Evolutionary conservation across 2,329 filamentous ascomycete species (phyloP).

Genomic region (Fusarium sp.): DNA sequence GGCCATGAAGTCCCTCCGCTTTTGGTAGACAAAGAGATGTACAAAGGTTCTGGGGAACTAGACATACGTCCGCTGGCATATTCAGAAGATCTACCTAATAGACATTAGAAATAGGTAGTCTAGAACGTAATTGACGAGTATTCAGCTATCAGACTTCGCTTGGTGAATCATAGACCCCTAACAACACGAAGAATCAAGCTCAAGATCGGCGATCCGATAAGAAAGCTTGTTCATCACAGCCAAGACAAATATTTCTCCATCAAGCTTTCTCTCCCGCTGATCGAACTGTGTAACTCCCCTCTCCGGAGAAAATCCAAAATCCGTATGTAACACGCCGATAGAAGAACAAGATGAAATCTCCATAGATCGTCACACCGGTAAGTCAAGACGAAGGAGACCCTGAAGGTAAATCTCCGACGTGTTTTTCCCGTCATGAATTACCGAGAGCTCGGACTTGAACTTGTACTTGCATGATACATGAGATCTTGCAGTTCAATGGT

Average conservation of each 20-base stretch:
- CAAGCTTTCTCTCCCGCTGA: constrained; percentile 71
- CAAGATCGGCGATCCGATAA: neutral
- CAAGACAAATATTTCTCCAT: neutral
- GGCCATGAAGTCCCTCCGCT: neutral
- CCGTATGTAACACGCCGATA: constrained; percentile 70
- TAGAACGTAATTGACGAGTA: neutral
- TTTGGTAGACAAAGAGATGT: neutral
- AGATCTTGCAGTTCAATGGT: neutral
- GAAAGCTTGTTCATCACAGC: neutral
- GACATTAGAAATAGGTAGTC: neutral
- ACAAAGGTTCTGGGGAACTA: too few species aligned
- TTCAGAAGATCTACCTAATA: neutral
- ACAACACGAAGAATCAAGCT: neutral
- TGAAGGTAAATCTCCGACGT: constrained; percentile 51
- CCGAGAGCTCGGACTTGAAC: neutral
- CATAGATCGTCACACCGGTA: constrained; percentile 38
- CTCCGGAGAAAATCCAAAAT: constrained; percentile 65
- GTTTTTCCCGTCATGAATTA: neutral
- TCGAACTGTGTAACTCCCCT: constrained; percentile 64
- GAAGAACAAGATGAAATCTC: constrained; percentile 54
- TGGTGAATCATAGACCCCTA: neutral
- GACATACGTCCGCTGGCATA: neutral
- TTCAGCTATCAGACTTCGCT: neutral
- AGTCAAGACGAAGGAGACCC: constrained; percentile 39
- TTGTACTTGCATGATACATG: neutral